These are phyloP conservation scores for Dictyostelium capitatum DNA, from an alignment of 78 protist genomes.

Conservation along the genomic window DNA sequence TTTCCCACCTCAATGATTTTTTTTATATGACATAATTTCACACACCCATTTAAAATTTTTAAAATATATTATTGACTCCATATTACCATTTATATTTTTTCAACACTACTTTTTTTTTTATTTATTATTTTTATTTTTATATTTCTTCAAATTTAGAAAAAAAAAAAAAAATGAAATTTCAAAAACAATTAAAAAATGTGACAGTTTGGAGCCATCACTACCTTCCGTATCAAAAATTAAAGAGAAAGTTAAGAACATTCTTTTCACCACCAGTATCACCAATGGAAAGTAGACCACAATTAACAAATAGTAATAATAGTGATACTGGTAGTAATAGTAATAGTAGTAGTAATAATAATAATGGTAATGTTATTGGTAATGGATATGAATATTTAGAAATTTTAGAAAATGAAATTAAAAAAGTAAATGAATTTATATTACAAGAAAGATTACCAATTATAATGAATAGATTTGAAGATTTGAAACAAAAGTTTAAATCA, in stretches of 20 bases:
- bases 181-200: constrained; percentile 45
- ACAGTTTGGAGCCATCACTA: constrained; percentile 68
- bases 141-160: neutral
- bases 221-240: constrained; percentile 61
- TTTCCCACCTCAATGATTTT: too few species aligned
- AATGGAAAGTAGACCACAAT: neutral
- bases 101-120: neutral
- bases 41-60: neutral
- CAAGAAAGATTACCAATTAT: constrained; percentile 34
- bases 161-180: constrained; percentile 54
- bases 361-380: neutral
- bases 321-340: neutral
- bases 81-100: too few species aligned
- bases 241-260: constrained; percentile 34
- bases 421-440: constrained; percentile 22
- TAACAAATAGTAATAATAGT: neutral
- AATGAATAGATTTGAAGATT: constrained; percentile 19
- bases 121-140: neutral
- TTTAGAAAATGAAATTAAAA: constrained; percentile 47
- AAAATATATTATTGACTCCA: too few species aligned
- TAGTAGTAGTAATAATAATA: neutral
- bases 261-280: constrained; percentile 54
- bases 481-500: constrained; percentile 6
- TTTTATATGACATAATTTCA: neutral
- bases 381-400: constrained; percentile 3